These are phyloP conservation scores for Aspergillus sp. DNA, from an alignment of 2,329 filamentous ascomycete genomes.

Conservation along the genomic window DNA sequence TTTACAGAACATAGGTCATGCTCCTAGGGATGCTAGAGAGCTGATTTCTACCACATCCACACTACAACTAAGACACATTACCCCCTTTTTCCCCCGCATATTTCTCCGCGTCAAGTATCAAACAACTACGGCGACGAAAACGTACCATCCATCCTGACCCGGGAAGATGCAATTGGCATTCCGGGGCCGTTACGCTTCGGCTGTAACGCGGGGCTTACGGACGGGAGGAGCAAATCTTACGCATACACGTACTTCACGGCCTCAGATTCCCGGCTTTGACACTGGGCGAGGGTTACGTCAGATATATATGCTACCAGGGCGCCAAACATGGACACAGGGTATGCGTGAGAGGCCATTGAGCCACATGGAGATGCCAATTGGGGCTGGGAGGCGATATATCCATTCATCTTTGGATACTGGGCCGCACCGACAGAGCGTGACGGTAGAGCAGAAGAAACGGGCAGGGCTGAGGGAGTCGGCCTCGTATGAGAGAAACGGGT, in stretches of 20 bases:
- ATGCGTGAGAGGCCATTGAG: not conserved
- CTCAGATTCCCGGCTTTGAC: not conserved
- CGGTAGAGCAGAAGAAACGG: slow-evolving; percentile 37
- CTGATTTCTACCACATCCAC: not conserved
- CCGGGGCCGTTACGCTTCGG: not conserved
- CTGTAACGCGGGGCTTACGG: not conserved
- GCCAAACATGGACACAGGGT: not conserved
- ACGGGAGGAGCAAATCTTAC: not conserved
- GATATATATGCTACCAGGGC: not conserved
- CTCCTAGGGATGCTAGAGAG: not conserved
- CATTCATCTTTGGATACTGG: not conserved
- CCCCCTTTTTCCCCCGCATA: not conserved
- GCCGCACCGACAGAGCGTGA: not conserved
- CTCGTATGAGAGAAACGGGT: not conserved
- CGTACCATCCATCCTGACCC: not conserved
- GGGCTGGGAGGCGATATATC: not conserved
- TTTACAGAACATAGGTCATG: not conserved
- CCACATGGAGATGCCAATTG: not conserved
- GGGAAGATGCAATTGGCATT: not conserved
- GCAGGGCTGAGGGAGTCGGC: slow-evolving; percentile 39
- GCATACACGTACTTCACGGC: not conserved
- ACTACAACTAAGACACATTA: not conserved
- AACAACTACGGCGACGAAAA: not conserved
- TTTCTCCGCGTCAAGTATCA: not conserved
- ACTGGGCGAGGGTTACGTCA: not conserved